These are phyloP conservation scores for Boletus rufocinnamomeus DNA, from an alignment of 768 basidiomycete genomes.

Conservation along the genomic window DNA sequence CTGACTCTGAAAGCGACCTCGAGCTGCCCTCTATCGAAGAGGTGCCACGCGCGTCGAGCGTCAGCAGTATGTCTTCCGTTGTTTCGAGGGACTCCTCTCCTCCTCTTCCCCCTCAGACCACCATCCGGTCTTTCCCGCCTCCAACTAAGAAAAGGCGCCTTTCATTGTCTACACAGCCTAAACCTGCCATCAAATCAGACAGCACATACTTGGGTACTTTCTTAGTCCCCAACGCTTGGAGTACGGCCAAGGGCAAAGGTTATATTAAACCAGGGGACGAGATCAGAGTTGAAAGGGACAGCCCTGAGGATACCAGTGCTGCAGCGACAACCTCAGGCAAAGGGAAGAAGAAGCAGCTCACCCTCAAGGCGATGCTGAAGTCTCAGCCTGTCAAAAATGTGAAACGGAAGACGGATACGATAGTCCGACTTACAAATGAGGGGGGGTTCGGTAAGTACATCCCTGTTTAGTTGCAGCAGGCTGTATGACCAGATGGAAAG, in stretches of 20 bases:
- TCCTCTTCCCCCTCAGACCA: conserved; percentile 15
- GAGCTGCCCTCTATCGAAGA: conserved; percentile 38
- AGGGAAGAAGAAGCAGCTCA: conserved; percentile 62
- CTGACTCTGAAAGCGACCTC: conserved; percentile 34
- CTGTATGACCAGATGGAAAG: conserved; percentile 37
- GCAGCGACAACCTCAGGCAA: conserved; percentile 32
- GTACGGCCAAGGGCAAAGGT: conserved; percentile 70
- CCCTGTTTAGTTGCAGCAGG: not conserved
- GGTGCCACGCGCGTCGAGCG: conserved; percentile 42
- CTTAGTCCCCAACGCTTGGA: conserved; percentile 74
- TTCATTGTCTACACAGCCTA: conserved; percentile 29
- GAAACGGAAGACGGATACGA: conserved; percentile 59
- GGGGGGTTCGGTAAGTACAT: conserved; percentile 61
- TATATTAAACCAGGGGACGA: conserved; percentile 68
- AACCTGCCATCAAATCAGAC: conserved; percentile 22
- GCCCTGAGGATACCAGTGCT: conserved; percentile 33
- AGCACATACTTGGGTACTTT: conserved; percentile 65
- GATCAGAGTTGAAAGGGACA: conserved; percentile 59
- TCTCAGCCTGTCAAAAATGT: conserved; percentile 46
- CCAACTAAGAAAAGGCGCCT: conserved; percentile 58
- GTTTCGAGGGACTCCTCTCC: conserved; percentile 32
- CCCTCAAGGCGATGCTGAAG: conserved; percentile 68
- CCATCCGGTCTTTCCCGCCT: conserved; percentile 25
- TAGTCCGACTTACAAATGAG: conserved; percentile 66
- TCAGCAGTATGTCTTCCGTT: conserved; percentile 41